These are phyloP conservation scores for Nannizzia gypsea DNA, from an alignment of 2,329 filamentous ascomycete species.

Conservation along the genomic window DNA sequence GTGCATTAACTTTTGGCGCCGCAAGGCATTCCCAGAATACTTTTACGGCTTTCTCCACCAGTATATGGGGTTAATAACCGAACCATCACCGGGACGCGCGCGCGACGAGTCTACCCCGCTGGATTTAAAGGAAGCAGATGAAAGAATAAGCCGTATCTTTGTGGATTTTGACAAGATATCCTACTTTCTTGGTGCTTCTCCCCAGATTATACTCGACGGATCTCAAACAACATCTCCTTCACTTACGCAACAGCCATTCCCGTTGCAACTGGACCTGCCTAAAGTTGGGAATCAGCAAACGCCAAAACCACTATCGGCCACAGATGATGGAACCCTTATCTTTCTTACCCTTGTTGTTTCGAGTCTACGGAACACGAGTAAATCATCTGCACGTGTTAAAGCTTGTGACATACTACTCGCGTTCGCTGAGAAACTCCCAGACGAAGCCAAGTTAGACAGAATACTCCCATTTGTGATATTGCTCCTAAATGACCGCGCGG, in stretches of 20 bases:
- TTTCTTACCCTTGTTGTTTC: slow-evolving; percentile 83
- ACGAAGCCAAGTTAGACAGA: slow-evolving; percentile 90
- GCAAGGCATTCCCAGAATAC: slow-evolving; percentile 86
- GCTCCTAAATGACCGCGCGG: slow-evolving; percentile 67
- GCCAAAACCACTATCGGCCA: slow-evolving; percentile 47
- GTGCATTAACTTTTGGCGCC: slow-evolving; percentile 83
- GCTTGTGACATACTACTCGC: slow-evolving; percentile 86
- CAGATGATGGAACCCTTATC: slow-evolving; percentile 83
- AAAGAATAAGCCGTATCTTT: slow-evolving; percentile 85
- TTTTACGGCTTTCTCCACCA: slow-evolving; percentile 97
- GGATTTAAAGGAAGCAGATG: slow-evolving; percentile 78
- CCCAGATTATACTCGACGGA: slow-evolving; percentile 31
- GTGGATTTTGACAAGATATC: slow-evolving; percentile 97
- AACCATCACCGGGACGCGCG: slow-evolving; percentile 68
- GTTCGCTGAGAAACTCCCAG: slow-evolving; percentile 80
- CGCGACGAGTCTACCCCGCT: slow-evolving; percentile 55
- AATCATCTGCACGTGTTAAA: slow-evolving; percentile 73
- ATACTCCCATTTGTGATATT: slow-evolving; percentile 82
- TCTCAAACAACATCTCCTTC: slow-evolving; percentile 24
- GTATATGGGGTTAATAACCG: slow-evolving; percentile 92
- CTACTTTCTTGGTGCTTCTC: slow-evolving; percentile 72
- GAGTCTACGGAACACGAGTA: slow-evolving; percentile 76
- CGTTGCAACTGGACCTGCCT: slow-evolving; percentile 73
- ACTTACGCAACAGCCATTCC: slow-evolving; percentile 39
- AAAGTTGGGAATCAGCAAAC: slow-evolving; percentile 61